Percentiles rank a stretch among this genome's conserved stretches.
Conservation (phyloP, 352 stramenopile genomes). For the Phytophthora pinifolia region DNA sequence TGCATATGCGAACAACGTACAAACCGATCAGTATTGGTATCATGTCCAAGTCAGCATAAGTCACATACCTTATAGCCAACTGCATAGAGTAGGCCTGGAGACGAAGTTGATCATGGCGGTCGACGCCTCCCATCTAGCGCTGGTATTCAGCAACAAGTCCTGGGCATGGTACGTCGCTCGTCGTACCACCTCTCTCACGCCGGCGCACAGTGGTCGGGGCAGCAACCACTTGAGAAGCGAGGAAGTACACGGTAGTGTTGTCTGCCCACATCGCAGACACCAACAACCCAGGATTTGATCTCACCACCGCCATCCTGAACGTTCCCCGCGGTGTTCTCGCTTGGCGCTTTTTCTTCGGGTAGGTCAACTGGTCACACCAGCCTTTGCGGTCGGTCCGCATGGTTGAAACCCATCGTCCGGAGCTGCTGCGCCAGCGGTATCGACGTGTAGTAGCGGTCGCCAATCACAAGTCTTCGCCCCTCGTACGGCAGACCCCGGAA, state of each 20-base stretch:
- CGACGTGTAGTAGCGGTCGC: neutral
- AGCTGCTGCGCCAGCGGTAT: neutral
- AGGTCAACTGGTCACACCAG: neutral
- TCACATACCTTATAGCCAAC: slow-evolving; percentile 2
- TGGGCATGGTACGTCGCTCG: neutral
- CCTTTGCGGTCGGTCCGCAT: neutral
- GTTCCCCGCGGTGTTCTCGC: neutral
- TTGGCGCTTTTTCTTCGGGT: neutral
- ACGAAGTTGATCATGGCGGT: slow-evolving; percentile 23
- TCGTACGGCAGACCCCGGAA: neutral
- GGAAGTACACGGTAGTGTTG: slow-evolving; percentile 3
- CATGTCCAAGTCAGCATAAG: neutral
- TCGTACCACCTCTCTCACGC: neutral
- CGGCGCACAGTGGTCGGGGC: neutral
- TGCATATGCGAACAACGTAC: neutral
- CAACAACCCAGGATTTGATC: slow-evolving; percentile 1
- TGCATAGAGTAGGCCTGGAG: slow-evolving; percentile 25
- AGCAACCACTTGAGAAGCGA: neutral
- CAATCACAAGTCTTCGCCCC: neutral
- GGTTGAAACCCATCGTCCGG: neutral
- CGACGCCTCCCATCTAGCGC: slow-evolving; percentile 15
- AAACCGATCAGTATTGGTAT: neutral
- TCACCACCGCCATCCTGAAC: slow-evolving; percentile 2
- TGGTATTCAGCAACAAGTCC: neutral
- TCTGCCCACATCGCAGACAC: neutral